Evolutionary conservation across 2,329 filamentous ascomycete genomes (phyloP), one percentile per base, ranked within the genome.

Genomic region (Sclerotinia borealis): DNA sequence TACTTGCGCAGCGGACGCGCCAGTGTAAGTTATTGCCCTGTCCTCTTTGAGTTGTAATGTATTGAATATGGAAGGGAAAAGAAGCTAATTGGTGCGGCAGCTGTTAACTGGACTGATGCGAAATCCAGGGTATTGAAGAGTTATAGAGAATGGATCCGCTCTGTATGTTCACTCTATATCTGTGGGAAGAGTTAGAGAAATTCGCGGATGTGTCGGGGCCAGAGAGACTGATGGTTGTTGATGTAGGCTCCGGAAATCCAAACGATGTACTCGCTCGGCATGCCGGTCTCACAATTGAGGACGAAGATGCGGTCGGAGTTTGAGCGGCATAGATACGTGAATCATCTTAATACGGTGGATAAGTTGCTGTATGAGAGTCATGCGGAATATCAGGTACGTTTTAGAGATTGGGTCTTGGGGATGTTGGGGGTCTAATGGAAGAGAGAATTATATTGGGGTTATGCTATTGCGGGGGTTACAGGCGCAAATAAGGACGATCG

Each of bases 271-370:
- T 90, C 90, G 67, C 82, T 99, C 74, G 91, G 91, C 76, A 85
- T 96, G 75, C 92, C 93, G 60, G 87, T 97, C 60, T 90, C 93
- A 47, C 83, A 85, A 68, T 88, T 99, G 75, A 90, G 95, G 72
- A 96, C 93, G 65, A 93, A 96, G 80, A 90, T 98, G 77, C 86
- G 95, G 76, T 90, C 98, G 80, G 93, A 99, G 76, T 99, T 97
- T 76, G 95, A 99, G 83, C 86, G 92, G 75, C 89, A 98, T 80
- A 85, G 95, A 82, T 97, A 90, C 76, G 92, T 96, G 70, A 91
- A 90, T 77, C 92, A 98, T 80, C 79, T 98, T 62, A 84, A 84
- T 59, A 90, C 93, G 36, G 89, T 97, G 59, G 95, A 99, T 74
- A 89, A 97, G 62, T 81, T 99, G 64, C 78, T 99, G 50, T 90